Evolutionary conservation across 2,329 filamentous ascomycete genomes (phyloP).

Genomic region (Fusarium udum): DNA sequence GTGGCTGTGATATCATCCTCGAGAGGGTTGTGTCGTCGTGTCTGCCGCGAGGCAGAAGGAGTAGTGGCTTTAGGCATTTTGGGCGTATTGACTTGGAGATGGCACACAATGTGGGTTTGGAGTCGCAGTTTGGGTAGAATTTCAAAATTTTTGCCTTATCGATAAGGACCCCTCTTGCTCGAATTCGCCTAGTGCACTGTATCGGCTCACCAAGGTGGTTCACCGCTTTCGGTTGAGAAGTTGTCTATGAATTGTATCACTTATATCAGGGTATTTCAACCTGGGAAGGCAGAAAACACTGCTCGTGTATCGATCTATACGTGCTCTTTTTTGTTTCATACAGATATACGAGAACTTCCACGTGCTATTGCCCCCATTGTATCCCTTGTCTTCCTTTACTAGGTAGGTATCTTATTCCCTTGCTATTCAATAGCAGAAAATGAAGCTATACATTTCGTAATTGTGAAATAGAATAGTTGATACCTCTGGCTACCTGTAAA

Average conservation of each 20-base stretch:
- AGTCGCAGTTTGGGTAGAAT: conserved; percentile 39
- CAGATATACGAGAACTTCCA: neutral
- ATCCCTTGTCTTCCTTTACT: neutral
- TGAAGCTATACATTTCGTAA: no score
- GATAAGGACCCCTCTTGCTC: conserved; percentile 51
- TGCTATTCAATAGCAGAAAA: no score
- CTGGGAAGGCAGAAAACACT: neutral
- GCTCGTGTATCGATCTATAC: neutral
- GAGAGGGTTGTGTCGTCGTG: conserved; percentile 86
- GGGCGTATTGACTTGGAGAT: conserved; percentile 34
- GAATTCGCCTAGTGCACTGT: conserved; percentile 41
- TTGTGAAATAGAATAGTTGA: no score
- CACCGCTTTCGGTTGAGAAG: conserved; percentile 45
- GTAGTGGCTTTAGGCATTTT: conserved; percentile 83
- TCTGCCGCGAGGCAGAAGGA: conserved; percentile 64
- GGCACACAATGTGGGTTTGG: conserved; percentile 42
- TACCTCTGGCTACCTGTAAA: no score
- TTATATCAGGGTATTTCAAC: neutral
- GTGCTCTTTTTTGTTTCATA: neutral
- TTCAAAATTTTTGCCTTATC: conserved; percentile 53
- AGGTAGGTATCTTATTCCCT: no score
- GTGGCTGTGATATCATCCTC: conserved; percentile 84
- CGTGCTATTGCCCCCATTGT: no score
- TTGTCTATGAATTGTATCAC: neutral
- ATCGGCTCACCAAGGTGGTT: conserved; percentile 18